A percentile compares a stretch with the other conserved stretches of the same genome.
These are phyloP conservation scores for Mortierella sp. DNA, from an alignment of 371 early-diverging fungal species.

Conservation along the genomic window DNA sequence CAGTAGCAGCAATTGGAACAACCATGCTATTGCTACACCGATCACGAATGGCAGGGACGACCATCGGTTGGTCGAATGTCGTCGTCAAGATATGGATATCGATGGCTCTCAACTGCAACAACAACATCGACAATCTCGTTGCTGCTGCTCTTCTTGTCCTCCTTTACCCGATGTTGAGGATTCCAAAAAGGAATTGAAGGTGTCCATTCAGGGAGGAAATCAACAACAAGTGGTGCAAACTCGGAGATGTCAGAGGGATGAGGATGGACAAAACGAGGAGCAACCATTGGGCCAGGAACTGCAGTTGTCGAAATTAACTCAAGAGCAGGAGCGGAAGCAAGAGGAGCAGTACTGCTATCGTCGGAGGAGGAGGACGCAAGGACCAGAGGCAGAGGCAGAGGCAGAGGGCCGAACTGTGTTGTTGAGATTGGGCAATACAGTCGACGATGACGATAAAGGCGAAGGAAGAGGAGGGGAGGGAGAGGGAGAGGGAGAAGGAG, in stretches of 20 bases:
- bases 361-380: background rate
- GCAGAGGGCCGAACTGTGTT: background rate
- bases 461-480: background rate
- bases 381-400: background rate
- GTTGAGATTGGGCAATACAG: background rate
- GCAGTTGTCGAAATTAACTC: too few species aligned
- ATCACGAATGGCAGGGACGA: slow-evolving; percentile 11
- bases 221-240: too few species aligned
- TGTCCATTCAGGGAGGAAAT: too few species aligned
- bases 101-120: background rate
- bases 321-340: background rate
- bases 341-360: background rate
- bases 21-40: background rate
- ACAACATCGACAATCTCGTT: too few species aligned
- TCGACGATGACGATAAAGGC: background rate
- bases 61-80: slow-evolving; percentile 3
- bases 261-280: too few species aligned
- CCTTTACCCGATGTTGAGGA: background rate
- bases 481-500: background rate
- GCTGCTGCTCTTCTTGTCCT: background rate
- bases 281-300: too few species aligned
- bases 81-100: too few species aligned
- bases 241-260: too few species aligned
- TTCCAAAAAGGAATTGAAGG: background rate
- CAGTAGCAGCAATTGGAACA: background rate